phyloP scores from a whole-genome alignment of 208 protist species.

The Phytomonas francai region DNA sequence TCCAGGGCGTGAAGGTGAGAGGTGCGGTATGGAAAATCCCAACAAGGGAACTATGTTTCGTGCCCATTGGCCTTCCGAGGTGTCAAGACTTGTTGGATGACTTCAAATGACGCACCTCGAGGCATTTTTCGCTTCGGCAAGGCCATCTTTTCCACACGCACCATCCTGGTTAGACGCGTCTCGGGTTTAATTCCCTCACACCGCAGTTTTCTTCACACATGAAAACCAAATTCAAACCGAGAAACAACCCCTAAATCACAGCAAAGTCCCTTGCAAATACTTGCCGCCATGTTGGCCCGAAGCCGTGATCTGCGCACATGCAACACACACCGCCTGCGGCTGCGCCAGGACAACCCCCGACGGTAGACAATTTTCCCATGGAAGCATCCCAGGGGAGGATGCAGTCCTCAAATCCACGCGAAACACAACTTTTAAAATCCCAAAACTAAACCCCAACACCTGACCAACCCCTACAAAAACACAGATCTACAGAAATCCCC shows the following conservation, averaged over 20 bases:
- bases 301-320: not conserved
- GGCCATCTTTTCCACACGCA: not conserved
- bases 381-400: not conserved
- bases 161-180: not conserved
- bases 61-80: not conserved
- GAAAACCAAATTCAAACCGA: not conserved
- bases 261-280: not conserved
- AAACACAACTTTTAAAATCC: slow-evolving; percentile 1
- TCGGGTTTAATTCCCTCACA: not conserved
- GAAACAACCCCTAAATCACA: not conserved
- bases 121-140: not conserved
- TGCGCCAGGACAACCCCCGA: too few species aligned
- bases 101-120: not conserved
- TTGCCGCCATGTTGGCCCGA: not conserved
- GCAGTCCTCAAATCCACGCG: not conserved
- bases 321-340: too few species aligned
- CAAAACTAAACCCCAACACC: not conserved
- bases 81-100: not conserved
- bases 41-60: not conserved
- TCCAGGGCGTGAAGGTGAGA: not conserved
- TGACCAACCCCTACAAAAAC: not conserved
- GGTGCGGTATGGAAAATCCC: not conserved
- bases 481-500: not conserved
- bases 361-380: too few species aligned
- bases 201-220: not conserved